Percentiles rank a stretch among this genome's conserved stretches.
Evolutionary conservation across 306 rosid species (phyloP).

Genomic region (Canavalia ensiformis): DNA sequence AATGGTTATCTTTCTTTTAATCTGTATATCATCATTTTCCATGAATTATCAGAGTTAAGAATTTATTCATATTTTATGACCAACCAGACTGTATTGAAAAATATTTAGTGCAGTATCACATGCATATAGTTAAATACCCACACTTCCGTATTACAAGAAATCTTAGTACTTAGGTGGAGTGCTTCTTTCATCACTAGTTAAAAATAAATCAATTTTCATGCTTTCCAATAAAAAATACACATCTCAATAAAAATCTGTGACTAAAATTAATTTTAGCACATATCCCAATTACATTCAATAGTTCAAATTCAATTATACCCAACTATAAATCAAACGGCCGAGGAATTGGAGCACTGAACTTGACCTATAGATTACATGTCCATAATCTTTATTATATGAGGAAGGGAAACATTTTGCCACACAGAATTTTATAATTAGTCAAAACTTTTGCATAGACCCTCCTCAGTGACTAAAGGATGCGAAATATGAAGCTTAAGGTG

Average conservation of each 20-base stretch:
- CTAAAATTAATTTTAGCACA: too few relatives aligned
- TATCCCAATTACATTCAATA: too few relatives aligned
- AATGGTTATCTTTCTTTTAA: constrained; percentile 35
- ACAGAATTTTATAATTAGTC: not conserved
- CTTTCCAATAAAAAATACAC: too few relatives aligned
- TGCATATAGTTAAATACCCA: constrained; percentile 27
- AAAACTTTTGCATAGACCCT: not conserved
- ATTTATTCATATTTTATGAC: constrained; percentile 19
- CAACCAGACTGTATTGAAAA: constrained; percentile 32
- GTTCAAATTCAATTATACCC: too few relatives aligned
- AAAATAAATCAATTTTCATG: too few relatives aligned
- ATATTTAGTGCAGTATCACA: constrained; percentile 42
- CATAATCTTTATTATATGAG: not conserved
- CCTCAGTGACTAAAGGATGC: not conserved
- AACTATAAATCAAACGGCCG: too few relatives aligned
- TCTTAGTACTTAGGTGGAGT: too few relatives aligned
- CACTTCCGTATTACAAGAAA: constrained; percentile 1
- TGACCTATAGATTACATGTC: not conserved
- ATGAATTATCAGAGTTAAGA: constrained; percentile 39
- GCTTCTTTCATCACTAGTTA: too few relatives aligned
- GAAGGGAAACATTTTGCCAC: constrained; percentile 2
- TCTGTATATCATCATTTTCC: constrained; percentile 47
- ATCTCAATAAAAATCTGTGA: too few relatives aligned
- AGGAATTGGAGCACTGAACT: not conserved
- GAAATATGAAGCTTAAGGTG: not conserved